These are phyloP conservation scores for Zizania palustris DNA, from an alignment of 202 grass and related monocot species.

Conservation along the genomic window DNA sequence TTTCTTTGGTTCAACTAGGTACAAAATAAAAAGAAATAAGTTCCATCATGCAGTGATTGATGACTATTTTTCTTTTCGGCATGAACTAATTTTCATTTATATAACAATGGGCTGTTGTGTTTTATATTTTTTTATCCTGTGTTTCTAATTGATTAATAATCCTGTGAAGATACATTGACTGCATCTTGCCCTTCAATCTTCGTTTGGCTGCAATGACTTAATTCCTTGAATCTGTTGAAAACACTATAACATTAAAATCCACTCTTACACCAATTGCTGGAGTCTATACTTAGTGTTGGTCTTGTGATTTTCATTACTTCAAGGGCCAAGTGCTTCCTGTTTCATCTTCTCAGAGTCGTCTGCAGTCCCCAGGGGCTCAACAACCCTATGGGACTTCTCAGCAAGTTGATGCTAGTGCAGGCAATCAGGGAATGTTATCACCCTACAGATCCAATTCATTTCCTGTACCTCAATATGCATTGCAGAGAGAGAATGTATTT, in stretches of 20 bases:
- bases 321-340: conserved; percentile 61
- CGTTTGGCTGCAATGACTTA: neutral
- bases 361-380: conserved; percentile 61
- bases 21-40: neutral
- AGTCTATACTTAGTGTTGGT: conserved; percentile 33
- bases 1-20: conserved; percentile 7
- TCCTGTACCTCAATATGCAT: conserved; percentile 62
- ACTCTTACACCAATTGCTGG: conserved; percentile 3
- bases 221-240: conserved; percentile 17
- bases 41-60: neutral
- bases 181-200: neutral
- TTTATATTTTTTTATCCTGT: too few species aligned
- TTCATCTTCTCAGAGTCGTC: conserved; percentile 63
- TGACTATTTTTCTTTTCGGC: neutral
- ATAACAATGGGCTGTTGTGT: neutral
- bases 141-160: neutral
- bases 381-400: conserved; percentile 72
- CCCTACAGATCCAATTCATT: conserved; percentile 63
- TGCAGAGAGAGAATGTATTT: conserved; percentile 86
- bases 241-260: conserved; percentile 30
- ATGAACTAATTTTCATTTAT: neutral
- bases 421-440: conserved; percentile 62
- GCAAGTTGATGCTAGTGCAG: conserved; percentile 66
- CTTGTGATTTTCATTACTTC: conserved; percentile 43
- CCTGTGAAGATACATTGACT: neutral